phyloP scores from a whole-genome alignment of 1,284 basidiomycete genomes.

The Rhodotorula sp. region DNA sequence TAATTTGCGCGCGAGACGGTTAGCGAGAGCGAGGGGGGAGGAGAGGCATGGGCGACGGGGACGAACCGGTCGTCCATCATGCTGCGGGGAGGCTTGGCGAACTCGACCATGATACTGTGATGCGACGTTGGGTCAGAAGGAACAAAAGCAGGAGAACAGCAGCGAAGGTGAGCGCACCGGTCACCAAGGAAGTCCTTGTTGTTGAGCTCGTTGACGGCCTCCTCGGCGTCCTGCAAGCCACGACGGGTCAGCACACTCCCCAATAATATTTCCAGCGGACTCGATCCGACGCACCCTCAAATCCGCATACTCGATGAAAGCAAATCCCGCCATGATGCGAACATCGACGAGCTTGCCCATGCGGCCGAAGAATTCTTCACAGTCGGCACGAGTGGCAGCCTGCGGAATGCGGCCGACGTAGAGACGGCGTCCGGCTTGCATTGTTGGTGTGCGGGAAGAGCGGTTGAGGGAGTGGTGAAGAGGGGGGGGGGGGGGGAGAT shows the following conservation, averaged over 20 bases:
- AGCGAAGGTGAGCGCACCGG: conserved; percentile 58
- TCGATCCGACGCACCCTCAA: conserved; percentile 58
- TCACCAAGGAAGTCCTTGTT: conserved; percentile 83
- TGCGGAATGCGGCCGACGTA: conserved; percentile 43
- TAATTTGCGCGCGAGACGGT: conserved; percentile 37
- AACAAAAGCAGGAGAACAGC: conserved; percentile 3
- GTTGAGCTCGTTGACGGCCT: conserved; percentile 79
- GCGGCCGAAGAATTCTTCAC: conserved; percentile 55
- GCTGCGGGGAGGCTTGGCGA: conserved; percentile 42
- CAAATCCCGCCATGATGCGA: conserved; percentile 88
- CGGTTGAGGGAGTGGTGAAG: too few relatives aligned
- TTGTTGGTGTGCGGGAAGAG: too few relatives aligned
- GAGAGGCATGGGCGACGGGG: too few relatives aligned
- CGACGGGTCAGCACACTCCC: too few relatives aligned
- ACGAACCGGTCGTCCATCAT: conserved; percentile 36
- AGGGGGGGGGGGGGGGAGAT: too few relatives aligned
- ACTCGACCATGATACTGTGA: conserved; percentile 44
- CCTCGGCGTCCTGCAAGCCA: conserved; percentile 76
- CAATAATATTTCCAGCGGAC: not conserved
- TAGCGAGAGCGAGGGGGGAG: not conserved
- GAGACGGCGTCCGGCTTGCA: conserved; percentile 34
- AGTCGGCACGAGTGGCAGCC: conserved; percentile 34
- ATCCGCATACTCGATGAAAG: conserved; percentile 89
- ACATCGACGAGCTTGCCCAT: conserved; percentile 83
- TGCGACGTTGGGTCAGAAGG: too few relatives aligned